Percentiles rank a stretch among this genome's conserved stretches.
phyloP scores from a whole-genome alignment of 257 asterid species.

The Solanum lignicaule region DNA sequence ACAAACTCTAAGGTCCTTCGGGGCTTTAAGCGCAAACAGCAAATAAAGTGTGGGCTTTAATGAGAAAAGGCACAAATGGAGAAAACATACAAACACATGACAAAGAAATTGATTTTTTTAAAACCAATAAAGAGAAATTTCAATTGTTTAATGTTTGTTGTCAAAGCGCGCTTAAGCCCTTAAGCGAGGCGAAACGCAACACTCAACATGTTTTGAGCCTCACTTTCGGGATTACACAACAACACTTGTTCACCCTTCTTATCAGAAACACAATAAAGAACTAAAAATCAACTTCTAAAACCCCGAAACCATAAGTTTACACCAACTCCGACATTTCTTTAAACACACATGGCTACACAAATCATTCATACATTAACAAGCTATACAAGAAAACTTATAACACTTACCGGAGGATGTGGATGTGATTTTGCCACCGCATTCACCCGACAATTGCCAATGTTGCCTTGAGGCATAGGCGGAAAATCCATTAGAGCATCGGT shows the following conservation, averaged over 20 bases:
- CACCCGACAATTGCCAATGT: not conserved
- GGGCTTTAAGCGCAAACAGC: not conserved
- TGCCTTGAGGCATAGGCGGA: slow-evolving; percentile 16
- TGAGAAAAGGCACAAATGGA: not conserved
- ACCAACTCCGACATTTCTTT: not conserved
- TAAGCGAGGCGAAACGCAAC: not conserved
- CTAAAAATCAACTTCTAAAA: not conserved
- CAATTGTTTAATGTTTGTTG: no score
- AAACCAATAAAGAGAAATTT: no score
- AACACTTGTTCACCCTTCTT: not conserved
- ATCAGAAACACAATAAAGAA: not conserved
- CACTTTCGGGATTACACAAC: not conserved
- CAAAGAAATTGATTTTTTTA: no score
- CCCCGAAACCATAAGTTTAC: not conserved
- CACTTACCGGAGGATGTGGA: slow-evolving; percentile 33
- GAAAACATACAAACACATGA: not conserved
- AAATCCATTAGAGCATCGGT: slow-evolving; percentile 29
- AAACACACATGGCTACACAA: not conserved
- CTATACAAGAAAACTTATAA: not conserved
- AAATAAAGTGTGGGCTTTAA: not conserved
- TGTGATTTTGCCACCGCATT: slow-evolving; percentile 3
- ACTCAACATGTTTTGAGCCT: not conserved
- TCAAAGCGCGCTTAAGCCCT: no score
- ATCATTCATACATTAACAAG: not conserved
- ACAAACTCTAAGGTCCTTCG: not conserved